Percentiles rank a stretch among this genome's conserved stretches.
Evolutionary conservation across 345 rosid species (phyloP).

Genomic region (Populus simonii): DNA sequence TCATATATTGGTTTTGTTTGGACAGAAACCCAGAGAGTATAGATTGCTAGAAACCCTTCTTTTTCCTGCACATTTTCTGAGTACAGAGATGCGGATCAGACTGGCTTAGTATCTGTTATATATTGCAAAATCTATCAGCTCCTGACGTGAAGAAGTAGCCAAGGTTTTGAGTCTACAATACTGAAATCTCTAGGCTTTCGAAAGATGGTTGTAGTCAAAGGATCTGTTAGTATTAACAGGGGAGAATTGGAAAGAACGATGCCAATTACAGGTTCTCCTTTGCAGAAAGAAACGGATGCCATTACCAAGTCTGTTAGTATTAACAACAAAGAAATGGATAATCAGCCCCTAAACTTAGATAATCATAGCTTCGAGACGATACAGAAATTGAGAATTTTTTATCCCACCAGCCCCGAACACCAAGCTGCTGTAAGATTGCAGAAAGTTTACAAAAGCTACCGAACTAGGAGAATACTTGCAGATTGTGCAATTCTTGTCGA

Average conservation of each 20-base stretch:
- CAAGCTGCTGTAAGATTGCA: constrained; percentile 83
- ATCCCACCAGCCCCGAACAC: constrained; percentile 61
- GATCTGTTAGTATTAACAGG: constrained; percentile 72
- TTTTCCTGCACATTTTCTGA: constrained; percentile 60
- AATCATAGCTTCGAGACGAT: constrained; percentile 3
- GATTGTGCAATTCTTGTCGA: constrained; percentile 92
- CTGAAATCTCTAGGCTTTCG: constrained; percentile 65
- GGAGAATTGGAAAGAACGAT: constrained; percentile 51
- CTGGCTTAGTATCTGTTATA: constrained; percentile 54
- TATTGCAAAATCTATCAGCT: constrained; percentile 64
- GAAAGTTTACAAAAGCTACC: constrained; percentile 88
- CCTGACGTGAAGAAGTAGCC: constrained; percentile 53
- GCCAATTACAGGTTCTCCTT: constrained; percentile 32
- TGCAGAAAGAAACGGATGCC: constrained; percentile 19
- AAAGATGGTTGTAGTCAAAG: constrained; percentile 52
- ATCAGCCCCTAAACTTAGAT: constrained; percentile 17
- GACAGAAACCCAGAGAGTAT: constrained; percentile 27
- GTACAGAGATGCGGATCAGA: constrained; percentile 49
- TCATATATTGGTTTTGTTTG: not conserved
- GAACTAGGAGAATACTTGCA: constrained; percentile 88
- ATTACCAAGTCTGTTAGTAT: not conserved
- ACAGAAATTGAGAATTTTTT: constrained; percentile 30
- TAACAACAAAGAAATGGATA: constrained; percentile 9
- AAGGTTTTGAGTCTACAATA: constrained; percentile 53
- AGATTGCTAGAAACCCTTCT: constrained; percentile 20